Base-by-base conservation (phyloP, 2,329 filamentous ascomycete genomes). In the Rutstroemia sydowiana region DNA sequence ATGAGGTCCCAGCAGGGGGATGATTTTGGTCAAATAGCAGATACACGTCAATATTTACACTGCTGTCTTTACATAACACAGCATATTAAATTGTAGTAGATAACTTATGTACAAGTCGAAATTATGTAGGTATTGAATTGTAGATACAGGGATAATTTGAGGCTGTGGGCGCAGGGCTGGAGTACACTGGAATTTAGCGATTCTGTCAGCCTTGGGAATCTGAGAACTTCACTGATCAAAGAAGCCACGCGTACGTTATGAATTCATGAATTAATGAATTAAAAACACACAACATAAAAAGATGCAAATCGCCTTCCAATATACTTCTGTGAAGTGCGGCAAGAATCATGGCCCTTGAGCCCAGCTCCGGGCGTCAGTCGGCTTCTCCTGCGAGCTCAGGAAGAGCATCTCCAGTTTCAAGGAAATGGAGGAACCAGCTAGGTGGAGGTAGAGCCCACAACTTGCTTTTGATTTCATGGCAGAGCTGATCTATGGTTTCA, bases 381-480 rank as follows among this genome's bases (percentile, higher is more conserved):
- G 71, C 74, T 61, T 93, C 90, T 57, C 89, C 89, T 64, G 82
- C 88, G 67, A 91, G 85, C 77, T 93, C 89, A 68, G 88, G 88
- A 57, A 85, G 87, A 65, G 81, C 83, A 59, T 88, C 87, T 66
- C 88, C 86, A 58, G 82, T 82, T 37, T 78, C 81, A 58, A 82
- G 85, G 66, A 84, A 87, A 73, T 85, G 86, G 79, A 86, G 87
- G 69, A 85, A 84, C 69, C 84, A 85, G 67, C 76, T 85, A 55
- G 84, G 88, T 65, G 82, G 85, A 72, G 87, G 89, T 95, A 77
- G 67, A 47, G 30, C 23, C 42, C 26, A n/a, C 11, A 31, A 39
- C 21, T 23, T 23, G 11, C 36, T 36, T n/a, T 26, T 34, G 21
- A 52, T 37, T 23, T 8, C 7, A 37, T 36, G 44, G 23, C 37